Evolutionary conservation across 2,329 filamentous ascomycete species (phyloP).

Genomic region (Blastomyces parvus): DNA sequence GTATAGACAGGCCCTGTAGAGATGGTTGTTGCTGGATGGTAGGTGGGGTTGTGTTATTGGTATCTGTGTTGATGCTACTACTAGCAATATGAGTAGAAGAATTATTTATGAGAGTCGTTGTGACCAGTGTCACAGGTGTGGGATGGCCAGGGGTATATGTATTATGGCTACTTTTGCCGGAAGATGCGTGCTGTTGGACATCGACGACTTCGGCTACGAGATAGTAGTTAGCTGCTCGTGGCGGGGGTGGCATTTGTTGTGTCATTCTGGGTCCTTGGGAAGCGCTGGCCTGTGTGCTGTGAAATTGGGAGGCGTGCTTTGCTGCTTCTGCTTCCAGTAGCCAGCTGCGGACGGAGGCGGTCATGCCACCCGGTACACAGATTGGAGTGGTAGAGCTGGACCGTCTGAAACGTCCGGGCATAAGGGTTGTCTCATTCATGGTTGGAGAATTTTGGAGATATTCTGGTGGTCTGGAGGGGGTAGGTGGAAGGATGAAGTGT

Average conservation of each 20-base stretch:
- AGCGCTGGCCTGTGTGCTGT: not conserved
- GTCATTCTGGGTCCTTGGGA: not conserved
- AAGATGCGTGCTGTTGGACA: not conserved
- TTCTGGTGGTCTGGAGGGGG: conserved; percentile 23
- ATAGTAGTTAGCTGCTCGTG: conserved; percentile 2
- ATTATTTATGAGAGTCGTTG: not conserved
- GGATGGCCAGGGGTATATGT: conserved; percentile 10
- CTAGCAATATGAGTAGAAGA: not conserved
- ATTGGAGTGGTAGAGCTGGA: conserved; percentile 14
- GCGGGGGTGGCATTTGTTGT: not conserved
- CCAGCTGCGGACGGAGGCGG: conserved; percentile 34
- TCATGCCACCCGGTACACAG: conserved; percentile 33
- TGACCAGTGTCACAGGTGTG: conserved; percentile 9
- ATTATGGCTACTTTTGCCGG: not conserved
- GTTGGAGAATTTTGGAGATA: conserved; percentile 19
- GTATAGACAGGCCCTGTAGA: no score
- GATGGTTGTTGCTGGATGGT: not conserved
- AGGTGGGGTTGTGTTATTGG: not conserved
- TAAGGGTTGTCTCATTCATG: conserved; percentile 17
- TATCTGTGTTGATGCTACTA: not conserved
- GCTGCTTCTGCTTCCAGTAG: conserved; percentile 31
- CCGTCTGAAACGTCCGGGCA: conserved; percentile 24
- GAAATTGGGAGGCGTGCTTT: conserved; percentile 11
- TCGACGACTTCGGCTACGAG: conserved; percentile 6
- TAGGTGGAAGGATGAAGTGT: conserved; percentile 31